phyloP scores from a whole-genome alignment of 1,284 basidiomycete genomes.

The Mycena citricolor region DNA sequence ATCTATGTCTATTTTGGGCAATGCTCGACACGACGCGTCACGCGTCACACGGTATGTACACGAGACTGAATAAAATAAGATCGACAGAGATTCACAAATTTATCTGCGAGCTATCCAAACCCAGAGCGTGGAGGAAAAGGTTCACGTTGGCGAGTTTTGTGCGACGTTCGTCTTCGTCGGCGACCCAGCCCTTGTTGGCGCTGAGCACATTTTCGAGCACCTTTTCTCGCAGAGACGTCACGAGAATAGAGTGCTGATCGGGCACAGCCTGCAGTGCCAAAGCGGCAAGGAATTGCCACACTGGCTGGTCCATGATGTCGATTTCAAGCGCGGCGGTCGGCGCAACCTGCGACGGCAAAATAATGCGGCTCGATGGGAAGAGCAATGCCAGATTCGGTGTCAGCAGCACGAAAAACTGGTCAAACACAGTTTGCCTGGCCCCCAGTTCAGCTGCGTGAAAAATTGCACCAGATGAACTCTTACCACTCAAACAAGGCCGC shows the following conservation, averaged over 20 bases:
- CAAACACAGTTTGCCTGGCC: conserved; percentile 77
- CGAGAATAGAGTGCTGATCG: conserved; percentile 85
- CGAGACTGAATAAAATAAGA: conserved; percentile 2
- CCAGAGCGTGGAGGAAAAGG: conserved; percentile 81
- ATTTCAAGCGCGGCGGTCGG: conserved; percentile 35
- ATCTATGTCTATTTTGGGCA: conserved; percentile 10
- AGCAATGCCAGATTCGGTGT: conserved; percentile 74
- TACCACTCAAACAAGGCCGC: conserved; percentile 85
- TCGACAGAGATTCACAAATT: conserved; percentile 52
- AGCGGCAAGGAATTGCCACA: conserved; percentile 90
- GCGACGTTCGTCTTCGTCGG: conserved; percentile 66
- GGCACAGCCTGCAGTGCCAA: conserved; percentile 84
- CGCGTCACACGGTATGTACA: neutral
- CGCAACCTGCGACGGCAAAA: conserved; percentile 38
- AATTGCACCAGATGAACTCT: conserved; percentile 23
- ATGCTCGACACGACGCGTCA: conserved; percentile 2
- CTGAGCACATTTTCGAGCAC: conserved; percentile 84
- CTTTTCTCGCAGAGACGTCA: conserved; percentile 87
- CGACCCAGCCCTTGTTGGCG: conserved; percentile 73
- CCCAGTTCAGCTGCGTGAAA: neutral
- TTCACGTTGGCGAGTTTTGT: conserved; percentile 81
- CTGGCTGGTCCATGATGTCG: conserved; percentile 85
- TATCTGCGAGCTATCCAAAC: conserved; percentile 82
- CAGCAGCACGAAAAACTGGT: conserved; percentile 80
- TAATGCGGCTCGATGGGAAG: conserved; percentile 88